Evolutionary conservation across 2,329 filamentous ascomycete genomes (phyloP), one percentile per base, ranked within the genome.

Genomic region (Aspergillus pseudoviridinutans): DNA sequence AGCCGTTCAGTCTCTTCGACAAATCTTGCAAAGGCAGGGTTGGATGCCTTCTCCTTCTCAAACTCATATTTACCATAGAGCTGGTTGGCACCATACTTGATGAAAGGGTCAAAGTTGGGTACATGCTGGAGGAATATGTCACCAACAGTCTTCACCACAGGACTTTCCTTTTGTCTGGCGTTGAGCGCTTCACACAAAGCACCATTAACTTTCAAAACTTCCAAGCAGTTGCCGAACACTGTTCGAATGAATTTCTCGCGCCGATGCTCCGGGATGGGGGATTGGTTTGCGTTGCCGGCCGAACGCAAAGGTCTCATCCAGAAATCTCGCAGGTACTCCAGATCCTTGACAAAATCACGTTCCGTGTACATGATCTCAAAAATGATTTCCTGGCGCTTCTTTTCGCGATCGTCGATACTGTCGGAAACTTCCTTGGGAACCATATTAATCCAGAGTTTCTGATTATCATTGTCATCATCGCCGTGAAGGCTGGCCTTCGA

Each of bases 361-460:
- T 99, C 94, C 0, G 94, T 99, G 77, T 99, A 99, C 86, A 95
- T 97, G 61, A 97, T 87, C 74, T 99, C 94, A 5, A 93, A 97
- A 59, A 99, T 97, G 66, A 99, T 90, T 71, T 99, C 94, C 72
- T 99, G 94, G 49, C 94, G 86, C 79, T 97, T 97, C 86, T 96
- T 95, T 75, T 99, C 94, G 64, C 85, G 86, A 65, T 99, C 94
- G 51, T 87, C 87, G 29, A 97, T 88, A 69, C 88, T 90, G 66
- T 97, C 92, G 0, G 92, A 92, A 57, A 99, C 82, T 73, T 97
- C 94, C 74, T 96, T 94, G 0, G 92, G 91, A 38, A 99, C 94
- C 14, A 92, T 96, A 74, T 97, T 97, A 76, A 99, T 99, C 94
- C 94, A 99, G 41, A 99, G 83, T 75, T 97, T 97, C 78, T 97